Percentiles rank a stretch among this genome's conserved stretches.
phyloP scores from a whole-genome alignment of 176 grass and related monocot genomes.

The Lolium rigidum region DNA sequence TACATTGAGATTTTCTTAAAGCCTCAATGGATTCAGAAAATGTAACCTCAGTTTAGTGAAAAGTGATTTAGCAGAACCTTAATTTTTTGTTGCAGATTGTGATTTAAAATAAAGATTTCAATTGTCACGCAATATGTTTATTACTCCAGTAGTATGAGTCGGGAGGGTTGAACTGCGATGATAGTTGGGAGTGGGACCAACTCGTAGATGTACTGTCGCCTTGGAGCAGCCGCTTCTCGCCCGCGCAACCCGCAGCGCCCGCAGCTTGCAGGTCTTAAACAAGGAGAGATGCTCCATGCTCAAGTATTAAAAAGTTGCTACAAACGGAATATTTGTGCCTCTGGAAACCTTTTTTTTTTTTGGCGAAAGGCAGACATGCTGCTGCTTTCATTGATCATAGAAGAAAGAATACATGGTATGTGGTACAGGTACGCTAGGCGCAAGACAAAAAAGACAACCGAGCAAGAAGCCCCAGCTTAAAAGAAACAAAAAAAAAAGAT shows the following conservation, averaged over 20 bases:
- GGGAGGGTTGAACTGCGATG: neutral
- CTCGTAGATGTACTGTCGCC: conserved; percentile 25
- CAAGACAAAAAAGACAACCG: too few species aligned
- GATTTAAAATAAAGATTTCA: neutral
- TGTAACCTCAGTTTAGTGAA: neutral
- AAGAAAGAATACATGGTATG: too few species aligned
- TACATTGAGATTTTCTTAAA: neutral
- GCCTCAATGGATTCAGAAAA: neutral
- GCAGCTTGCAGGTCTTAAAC: conserved; percentile 66
- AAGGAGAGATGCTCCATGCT: conserved; percentile 83
- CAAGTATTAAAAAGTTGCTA: conserved; percentile 71
- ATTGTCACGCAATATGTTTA: neutral
- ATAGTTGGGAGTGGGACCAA: neutral
- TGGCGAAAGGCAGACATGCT: conserved; percentile 49
- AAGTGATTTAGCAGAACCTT: neutral
- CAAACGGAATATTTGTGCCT: conserved; percentile 72
- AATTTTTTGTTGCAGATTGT: neutral
- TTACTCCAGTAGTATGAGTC: neutral
- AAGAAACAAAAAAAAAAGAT: too few species aligned
- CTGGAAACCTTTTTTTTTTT: conserved; percentile 55
- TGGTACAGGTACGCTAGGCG: too few species aligned
- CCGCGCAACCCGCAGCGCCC: neutral
- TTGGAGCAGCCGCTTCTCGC: neutral
- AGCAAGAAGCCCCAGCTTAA: too few species aligned
- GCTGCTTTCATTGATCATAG: too few species aligned